phyloP scores from a whole-genome alignment of 2,329 filamentous ascomycete genomes.

The Talaromyces pinophilus region DNA sequence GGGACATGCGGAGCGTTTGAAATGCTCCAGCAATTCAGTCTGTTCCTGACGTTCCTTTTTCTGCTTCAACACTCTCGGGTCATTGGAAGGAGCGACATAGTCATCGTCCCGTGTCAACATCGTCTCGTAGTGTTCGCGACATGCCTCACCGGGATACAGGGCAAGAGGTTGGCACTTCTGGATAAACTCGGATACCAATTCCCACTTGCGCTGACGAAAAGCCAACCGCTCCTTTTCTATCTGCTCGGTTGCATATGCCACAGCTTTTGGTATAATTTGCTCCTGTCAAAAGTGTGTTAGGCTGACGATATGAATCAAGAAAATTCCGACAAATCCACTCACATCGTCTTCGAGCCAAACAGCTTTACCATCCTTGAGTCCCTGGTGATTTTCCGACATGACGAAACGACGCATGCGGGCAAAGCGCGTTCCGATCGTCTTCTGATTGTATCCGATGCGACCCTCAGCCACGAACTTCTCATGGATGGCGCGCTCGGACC shows the following conservation, averaged over 20 bases:
- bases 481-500: constrained; percentile 46
- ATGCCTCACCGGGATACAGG: constrained; percentile 51
- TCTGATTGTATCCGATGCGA: constrained; percentile 47
- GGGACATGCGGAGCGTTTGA: background rate
- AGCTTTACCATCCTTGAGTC: constrained; percentile 49
- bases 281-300: constrained; percentile 42
- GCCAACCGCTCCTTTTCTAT: constrained; percentile 36
- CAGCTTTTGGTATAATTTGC: constrained; percentile 11
- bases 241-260: constrained; percentile 29
- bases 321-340: background rate
- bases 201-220: constrained; percentile 47
- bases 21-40: constrained; percentile 11
- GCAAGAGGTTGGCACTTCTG: constrained; percentile 40
- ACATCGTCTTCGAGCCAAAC: constrained; percentile 56
- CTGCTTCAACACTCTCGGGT: constrained; percentile 1
- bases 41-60: constrained; percentile 5
- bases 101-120: background rate
- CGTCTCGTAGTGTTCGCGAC: constrained; percentile 26
- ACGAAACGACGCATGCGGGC: constrained; percentile 48
- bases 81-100: background rate
- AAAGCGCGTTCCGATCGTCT: constrained; percentile 53
- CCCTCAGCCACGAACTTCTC: constrained; percentile 46
- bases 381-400: constrained; percentile 46
- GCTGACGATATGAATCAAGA: constrained; percentile 20
- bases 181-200: constrained; percentile 46